Percentiles rank a stretch among this genome's conserved stretches.
Conservation (phyloP, 139 green algal genomes). For the Micractinium sp. region DNA sequence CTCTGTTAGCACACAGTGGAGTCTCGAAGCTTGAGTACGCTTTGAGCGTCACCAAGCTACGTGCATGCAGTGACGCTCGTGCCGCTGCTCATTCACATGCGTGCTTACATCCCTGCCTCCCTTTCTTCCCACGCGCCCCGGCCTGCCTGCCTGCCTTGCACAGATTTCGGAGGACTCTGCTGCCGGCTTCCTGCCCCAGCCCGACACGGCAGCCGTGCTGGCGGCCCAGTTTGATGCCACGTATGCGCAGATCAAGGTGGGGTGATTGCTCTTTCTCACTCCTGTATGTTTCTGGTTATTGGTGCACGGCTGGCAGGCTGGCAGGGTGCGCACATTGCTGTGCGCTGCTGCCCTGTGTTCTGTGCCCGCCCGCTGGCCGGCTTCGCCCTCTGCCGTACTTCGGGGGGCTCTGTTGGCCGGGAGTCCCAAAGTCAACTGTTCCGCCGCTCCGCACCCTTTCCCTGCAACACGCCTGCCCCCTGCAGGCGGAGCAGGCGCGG, state of each 20-base stretch:
- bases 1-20: constrained; percentile 22
- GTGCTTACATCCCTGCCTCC: not conserved
- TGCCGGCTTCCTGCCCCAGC: constrained; percentile 16
- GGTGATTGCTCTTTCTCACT: not conserved
- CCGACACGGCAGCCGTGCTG: constrained; percentile 44
- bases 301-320: not conserved
- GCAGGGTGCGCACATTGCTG: not conserved
- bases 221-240: constrained; percentile 54
- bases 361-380: no score
- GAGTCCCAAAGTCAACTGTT: no score
- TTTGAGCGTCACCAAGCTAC: not conserved
- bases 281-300: no score
- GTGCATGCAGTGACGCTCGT: not conserved
- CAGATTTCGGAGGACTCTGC: constrained; percentile 41
- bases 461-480: no score
- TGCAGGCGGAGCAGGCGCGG: constrained; percentile 11
- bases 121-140: not conserved
- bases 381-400: no score
- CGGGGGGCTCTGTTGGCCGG: no score
- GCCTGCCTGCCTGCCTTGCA: not conserved
- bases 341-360: not conserved
- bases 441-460: no score
- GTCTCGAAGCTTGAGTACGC: not conserved
- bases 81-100: not conserved
- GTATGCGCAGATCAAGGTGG: constrained; percentile 50